Conservation (phyloP, 371 early-diverging fungal species). For the Zopfochytrium polystomum region DNA sequence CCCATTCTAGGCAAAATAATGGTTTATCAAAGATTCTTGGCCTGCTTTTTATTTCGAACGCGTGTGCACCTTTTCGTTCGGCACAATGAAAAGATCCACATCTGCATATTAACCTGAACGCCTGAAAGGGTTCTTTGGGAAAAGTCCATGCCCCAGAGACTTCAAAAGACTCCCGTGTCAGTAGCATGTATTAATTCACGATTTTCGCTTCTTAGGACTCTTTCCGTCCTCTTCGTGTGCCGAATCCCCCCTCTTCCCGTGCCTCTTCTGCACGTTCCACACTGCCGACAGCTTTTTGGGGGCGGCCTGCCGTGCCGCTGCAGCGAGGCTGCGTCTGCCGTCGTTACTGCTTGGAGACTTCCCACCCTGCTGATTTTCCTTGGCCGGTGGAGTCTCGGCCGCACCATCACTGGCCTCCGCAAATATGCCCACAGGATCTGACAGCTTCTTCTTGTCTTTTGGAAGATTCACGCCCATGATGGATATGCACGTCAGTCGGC, state of each 20-base stretch:
- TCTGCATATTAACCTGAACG: too few relatives aligned
- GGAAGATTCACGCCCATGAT: neutral
- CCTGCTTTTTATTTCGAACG: too few relatives aligned
- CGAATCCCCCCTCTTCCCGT: neutral
- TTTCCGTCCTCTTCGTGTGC: neutral
- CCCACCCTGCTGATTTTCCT: neutral
- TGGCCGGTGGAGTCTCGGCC: slow-evolving; percentile 6
- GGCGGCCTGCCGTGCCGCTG: neutral
- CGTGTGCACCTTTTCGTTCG: too few relatives aligned
- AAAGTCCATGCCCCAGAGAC: too few relatives aligned
- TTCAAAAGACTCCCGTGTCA: too few relatives aligned
- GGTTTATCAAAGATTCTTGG: too few relatives aligned
- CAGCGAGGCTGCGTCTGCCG: neutral
- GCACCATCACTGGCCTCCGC: slow-evolving; percentile 1
- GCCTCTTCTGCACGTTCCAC: slow-evolving; percentile 6
- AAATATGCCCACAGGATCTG: neutral
- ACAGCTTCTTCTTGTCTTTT: slow-evolving; percentile 2
- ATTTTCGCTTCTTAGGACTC: too few relatives aligned
- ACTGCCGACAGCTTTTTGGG: neutral
- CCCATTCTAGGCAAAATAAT: too few relatives aligned
- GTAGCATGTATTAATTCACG: too few relatives aligned
- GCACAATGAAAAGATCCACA: too few relatives aligned
- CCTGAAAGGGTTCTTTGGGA: too few relatives aligned
- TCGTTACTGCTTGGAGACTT: neutral
- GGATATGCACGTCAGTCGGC: slow-evolving; percentile 25